Evolutionary conservation across 2,329 filamentous ascomycete species (phyloP), one percentile per base, ranked within the genome.

Genomic region (Xylaria sp.): DNA sequence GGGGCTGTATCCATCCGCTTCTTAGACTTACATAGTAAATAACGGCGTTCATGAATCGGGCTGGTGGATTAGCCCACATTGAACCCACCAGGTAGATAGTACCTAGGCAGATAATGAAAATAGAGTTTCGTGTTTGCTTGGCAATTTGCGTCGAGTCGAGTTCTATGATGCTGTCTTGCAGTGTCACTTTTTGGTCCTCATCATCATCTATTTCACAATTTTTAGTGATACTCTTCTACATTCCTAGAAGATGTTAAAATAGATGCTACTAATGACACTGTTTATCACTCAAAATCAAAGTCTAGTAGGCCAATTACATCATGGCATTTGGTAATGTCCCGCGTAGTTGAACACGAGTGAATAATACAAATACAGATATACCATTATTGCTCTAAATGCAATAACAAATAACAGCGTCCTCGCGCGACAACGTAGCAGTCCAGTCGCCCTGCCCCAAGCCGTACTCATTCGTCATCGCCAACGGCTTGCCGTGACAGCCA

Each of bases 1-100:
- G 53, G 28, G 59, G 48, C 54, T 31, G 38, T 59, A 44, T 67
- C 59, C 65, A 64, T 67, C 54, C 36, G 36, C 28, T 2, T 54
- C 46, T 59, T 51, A 11, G 6, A 17, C n/a, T 28, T 40, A 26
- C 1, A 5, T 31, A 13, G 6, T 53, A 53, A 36, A 49, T 10
- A 23, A 51, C 44, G 62, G 48, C 44, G 26, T 59, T 26, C 44
- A 49, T 58, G 31, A 51, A 51, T 23, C 20, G 33, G n/a, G 10
- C 28, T 4, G 36, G n/a, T 20, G 53, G 33, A 57, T 40, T 40
- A 26, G 51, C 28, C 51, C 17, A 33, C 49, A 33, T 17, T 4
- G 26, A 31, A 31, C 15, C 15, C 9, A 54, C 28, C 36, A 38
- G 15, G 49, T 53, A 17, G 6, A 53, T 33, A 3, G 11, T 38